Percentiles rank a stretch among this genome's conserved stretches.
phyloP scores from a whole-genome alignment of 768 basidiomycete genomes.

The Lentinula edodes region DNA sequence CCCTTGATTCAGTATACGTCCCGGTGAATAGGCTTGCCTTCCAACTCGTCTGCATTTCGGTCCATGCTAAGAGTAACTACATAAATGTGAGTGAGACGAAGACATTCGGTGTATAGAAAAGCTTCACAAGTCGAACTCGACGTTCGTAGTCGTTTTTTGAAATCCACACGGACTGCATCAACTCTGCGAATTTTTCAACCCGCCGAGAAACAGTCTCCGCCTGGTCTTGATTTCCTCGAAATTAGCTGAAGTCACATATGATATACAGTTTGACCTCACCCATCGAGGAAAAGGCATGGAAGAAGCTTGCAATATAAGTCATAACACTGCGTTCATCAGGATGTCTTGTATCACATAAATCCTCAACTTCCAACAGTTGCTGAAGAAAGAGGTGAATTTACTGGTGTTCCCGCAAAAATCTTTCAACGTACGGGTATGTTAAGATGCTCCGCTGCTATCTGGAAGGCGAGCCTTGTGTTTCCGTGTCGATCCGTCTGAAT shows the following conservation, averaged over 20 bases:
- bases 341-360: constrained; percentile 79
- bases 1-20: constrained; percentile 78
- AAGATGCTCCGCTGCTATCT: constrained; percentile 80
- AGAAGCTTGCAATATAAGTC: constrained; percentile 97
- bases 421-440: constrained; percentile 68
- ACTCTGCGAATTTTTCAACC: constrained; percentile 92
- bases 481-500: constrained; percentile 68
- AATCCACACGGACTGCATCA: constrained; percentile 90
- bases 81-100: neutral
- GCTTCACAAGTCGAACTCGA: constrained; percentile 63
- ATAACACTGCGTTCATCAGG: constrained; percentile 97
- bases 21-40: constrained; percentile 56
- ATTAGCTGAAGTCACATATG: constrained; percentile 6
- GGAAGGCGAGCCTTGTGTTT: constrained; percentile 86
- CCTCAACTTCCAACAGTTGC: constrained; percentile 96
- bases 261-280: constrained; percentile 41
- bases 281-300: constrained; percentile 98
- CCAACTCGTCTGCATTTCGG: constrained; percentile 69
- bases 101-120: neutral
- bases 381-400: constrained; percentile 21
- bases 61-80: constrained; percentile 63
- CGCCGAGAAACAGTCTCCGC: constrained; percentile 90
- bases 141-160: constrained; percentile 90
- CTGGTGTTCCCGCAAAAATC: neutral
- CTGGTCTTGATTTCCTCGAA: constrained; percentile 55